Percentiles rank a stretch among this genome's conserved stretches.
Conservation (phyloP, 306 rosid species). For the Dicorynia guianensis region DNA sequence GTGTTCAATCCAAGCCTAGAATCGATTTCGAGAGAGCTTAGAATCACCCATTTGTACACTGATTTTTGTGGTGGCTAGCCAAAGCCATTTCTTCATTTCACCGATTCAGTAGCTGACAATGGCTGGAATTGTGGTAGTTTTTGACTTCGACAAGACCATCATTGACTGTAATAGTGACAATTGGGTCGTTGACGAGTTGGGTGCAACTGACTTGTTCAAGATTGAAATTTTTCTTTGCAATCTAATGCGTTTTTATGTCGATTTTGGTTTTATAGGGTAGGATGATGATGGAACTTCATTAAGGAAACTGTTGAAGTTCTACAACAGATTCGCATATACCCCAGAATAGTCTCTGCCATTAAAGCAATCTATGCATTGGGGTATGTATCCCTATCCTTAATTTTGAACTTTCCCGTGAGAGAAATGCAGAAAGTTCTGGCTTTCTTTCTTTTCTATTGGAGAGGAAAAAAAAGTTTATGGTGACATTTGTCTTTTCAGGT, state of each 20-base stretch:
- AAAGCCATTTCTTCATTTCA: background rate
- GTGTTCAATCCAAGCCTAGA: constrained; percentile 3
- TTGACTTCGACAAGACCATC: too few relatives aligned
- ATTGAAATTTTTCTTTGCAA: background rate
- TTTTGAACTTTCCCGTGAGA: background rate
- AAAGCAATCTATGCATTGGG: constrained; percentile 61
- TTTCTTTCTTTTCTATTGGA: background rate
- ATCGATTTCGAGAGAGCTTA: constrained; percentile 16
- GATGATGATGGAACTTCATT: constrained; percentile 76
- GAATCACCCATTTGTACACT: constrained; percentile 1
- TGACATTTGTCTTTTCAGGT: constrained; percentile 44
- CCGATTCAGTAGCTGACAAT: constrained; percentile 28
- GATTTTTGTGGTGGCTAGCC: background rate
- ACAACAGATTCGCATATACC: constrained; percentile 60
- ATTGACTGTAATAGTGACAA: too few relatives aligned
- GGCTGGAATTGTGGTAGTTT: constrained; percentile 58
- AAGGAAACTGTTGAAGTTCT: constrained; percentile 56
- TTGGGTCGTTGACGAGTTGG: constrained; percentile 74
- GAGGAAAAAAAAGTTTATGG: background rate
- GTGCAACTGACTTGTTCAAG: constrained; percentile 50
- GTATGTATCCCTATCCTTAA: constrained; percentile 21
- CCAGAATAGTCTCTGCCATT: constrained; percentile 61
- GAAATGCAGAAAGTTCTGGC: too few relatives aligned
- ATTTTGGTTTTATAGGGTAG: constrained; percentile 53
- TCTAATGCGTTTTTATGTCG: background rate